These are phyloP conservation scores for Phytophthora tentaculata DNA, from an alignment of 352 stramenopile species.

Conservation along the genomic window DNA sequence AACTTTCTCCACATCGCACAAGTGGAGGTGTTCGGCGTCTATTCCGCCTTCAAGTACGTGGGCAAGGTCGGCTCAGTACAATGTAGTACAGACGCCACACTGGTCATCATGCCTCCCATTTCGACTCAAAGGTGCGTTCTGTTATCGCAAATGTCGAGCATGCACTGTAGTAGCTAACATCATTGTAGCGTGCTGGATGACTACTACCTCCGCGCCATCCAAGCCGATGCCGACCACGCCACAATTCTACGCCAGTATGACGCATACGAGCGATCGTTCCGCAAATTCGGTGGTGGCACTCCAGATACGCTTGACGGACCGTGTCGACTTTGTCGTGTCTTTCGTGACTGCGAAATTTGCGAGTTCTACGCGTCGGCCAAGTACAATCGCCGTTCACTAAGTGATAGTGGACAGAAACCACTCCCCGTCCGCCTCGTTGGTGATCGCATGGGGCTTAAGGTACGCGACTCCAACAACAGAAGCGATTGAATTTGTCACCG, in stretches of 20 bases:
- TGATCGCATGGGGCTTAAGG: constrained; percentile 65
- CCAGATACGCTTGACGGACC: constrained; percentile 21
- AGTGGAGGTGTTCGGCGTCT: constrained; percentile 93
- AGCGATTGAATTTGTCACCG: neutral
- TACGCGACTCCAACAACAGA: constrained; percentile 10
- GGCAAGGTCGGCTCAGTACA: constrained; percentile 80
- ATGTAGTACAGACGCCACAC: constrained; percentile 89
- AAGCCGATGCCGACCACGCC: constrained; percentile 91
- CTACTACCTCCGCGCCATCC: constrained; percentile 89
- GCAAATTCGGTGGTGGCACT: constrained; percentile 69
- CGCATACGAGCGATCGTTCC: constrained; percentile 84
- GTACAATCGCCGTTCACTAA: constrained; percentile 31
- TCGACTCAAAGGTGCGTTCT: constrained; percentile 59
- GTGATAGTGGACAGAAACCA: constrained; percentile 29
- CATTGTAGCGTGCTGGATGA: constrained; percentile 60
- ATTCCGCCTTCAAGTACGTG: constrained; percentile 83
- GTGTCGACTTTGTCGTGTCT: constrained; percentile 87
- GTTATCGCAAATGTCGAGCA: neutral
- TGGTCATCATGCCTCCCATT: constrained; percentile 83
- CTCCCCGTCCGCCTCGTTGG: constrained; percentile 38
- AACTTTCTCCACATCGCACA: constrained; percentile 92
- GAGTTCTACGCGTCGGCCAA: constrained; percentile 67
- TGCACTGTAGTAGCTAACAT: neutral
- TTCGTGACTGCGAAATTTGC: constrained; percentile 89
- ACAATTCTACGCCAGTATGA: constrained; percentile 91